A percentile compares a stretch with the other conserved stretches of the same genome.
These are phyloP conservation scores for Linderina pennispora DNA, from an alignment of 192 early-diverging fungal species.

Conservation along the genomic window DNA sequence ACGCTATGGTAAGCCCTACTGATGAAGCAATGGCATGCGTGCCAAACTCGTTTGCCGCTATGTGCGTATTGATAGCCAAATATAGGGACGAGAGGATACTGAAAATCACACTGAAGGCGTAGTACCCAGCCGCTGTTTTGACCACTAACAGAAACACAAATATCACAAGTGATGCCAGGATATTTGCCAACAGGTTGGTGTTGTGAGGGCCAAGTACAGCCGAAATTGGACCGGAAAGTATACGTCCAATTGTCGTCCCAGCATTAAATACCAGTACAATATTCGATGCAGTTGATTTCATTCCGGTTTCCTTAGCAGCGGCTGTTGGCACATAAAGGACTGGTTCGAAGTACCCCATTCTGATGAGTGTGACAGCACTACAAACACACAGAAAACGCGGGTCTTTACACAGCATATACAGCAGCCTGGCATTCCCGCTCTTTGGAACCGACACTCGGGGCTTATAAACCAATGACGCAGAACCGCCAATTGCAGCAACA, in stretches of 20 bases:
- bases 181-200: conserved; percentile 2
- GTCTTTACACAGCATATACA: neutral
- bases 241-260: conserved; percentile 8
- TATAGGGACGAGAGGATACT: conserved; percentile 5
- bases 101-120: conserved; percentile 6
- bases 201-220: conserved; percentile 1
- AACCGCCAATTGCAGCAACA: neutral
- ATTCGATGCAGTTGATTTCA: neutral
- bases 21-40: conserved; percentile 6
- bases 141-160: conserved; percentile 5
- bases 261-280: conserved; percentile 13
- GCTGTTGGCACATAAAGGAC: conserved; percentile 8
- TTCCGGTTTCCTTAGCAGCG: conserved; percentile 1
- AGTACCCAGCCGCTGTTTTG: conserved; percentile 5
- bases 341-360: conserved; percentile 16
- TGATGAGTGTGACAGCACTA: conserved; percentile 3
- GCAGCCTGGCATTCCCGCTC: conserved; percentile 1
- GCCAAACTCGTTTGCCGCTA: conserved; percentile 10
- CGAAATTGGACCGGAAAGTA: conserved; percentile 3
- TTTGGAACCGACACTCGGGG: conserved; percentile 3
- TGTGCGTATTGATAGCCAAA: conserved; percentile 11
- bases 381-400: conserved; percentile 7
- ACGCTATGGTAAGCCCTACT: conserved; percentile 13
- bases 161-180: conserved; percentile 1
- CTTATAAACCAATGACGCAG: conserved; percentile 5